Percentiles rank a stretch among this genome's conserved stretches.
Conservation (phyloP, 306 rosid genomes). For the Vigna radiata region DNA sequence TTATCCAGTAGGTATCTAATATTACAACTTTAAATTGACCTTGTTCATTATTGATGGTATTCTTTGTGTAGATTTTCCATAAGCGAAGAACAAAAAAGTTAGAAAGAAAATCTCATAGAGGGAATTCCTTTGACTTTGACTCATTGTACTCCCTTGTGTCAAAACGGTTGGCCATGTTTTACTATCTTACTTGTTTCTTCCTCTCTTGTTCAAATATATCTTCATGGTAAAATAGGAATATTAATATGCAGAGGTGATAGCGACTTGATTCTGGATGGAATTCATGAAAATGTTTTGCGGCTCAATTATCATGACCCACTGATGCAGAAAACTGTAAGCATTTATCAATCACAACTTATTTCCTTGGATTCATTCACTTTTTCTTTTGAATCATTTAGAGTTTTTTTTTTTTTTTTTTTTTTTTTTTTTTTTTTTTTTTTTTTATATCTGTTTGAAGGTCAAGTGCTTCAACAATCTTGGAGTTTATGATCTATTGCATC, state of each 20-base stretch:
- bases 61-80: constrained; percentile 70
- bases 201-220: constrained; percentile 5
- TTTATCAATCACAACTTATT: constrained; percentile 23
- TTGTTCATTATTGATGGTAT: constrained; percentile 37
- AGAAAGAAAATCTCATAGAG: constrained; percentile 58
- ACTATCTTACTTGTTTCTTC: constrained; percentile 29
- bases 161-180: constrained; percentile 64
- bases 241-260: constrained; percentile 77
- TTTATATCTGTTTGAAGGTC: constrained; percentile 63
- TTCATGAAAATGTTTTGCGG: constrained; percentile 90
- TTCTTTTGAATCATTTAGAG: constrained; percentile 40
- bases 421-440: too few relatives aligned
- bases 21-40: constrained; percentile 29
- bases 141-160: constrained; percentile 76
- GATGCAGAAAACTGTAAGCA: constrained; percentile 92
- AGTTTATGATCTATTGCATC: constrained; percentile 75
- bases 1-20: constrained; percentile 32
- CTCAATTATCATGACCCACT: constrained; percentile 93
- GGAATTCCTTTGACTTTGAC: constrained; percentile 64
- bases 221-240: constrained; percentile 25
- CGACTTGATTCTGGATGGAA: constrained; percentile 90
- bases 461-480: constrained; percentile 80
- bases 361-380: constrained; percentile 29
- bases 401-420: constrained; percentile 48
- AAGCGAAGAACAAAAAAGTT: constrained; percentile 69